Conservation (phyloP, 2,329 filamentous ascomycete species). For the Phaeosphaeriaceae sp. region DNA sequence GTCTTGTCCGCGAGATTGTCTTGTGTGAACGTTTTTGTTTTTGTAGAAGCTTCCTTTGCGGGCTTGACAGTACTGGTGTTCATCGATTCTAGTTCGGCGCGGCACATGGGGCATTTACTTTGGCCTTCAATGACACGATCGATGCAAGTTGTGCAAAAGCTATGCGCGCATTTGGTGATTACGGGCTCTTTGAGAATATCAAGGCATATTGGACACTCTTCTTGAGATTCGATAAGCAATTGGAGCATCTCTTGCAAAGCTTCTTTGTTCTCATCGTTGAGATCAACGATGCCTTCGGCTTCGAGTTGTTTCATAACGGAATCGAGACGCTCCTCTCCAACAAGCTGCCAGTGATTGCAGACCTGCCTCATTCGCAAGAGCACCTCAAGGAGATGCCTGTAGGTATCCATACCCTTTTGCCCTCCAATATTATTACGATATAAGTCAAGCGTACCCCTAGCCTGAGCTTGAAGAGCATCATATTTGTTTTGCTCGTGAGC, state of each 20-base stretch:
- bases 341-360: slow-evolving; percentile 89
- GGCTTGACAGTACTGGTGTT: slow-evolving; percentile 67
- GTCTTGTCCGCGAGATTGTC: slow-evolving; percentile 61
- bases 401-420: slow-evolving; percentile 55
- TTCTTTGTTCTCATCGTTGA: slow-evolving; percentile 74
- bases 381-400: slow-evolving; percentile 79
- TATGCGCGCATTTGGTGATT: slow-evolving; percentile 84
- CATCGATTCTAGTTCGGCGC: slow-evolving; percentile 64
- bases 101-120: slow-evolving; percentile 84
- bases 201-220: slow-evolving; percentile 83
- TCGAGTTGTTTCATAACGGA: slow-evolving; percentile 75
- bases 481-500: slow-evolving; percentile 79
- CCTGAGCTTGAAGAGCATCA: slow-evolving; percentile 72
- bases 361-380: slow-evolving; percentile 82
- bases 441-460: slow-evolving; percentile 71
- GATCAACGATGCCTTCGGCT: slow-evolving; percentile 68
- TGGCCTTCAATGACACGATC: slow-evolving; percentile 75
- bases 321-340: slow-evolving; percentile 71
- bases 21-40: slow-evolving; percentile 23
- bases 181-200: slow-evolving; percentile 74
- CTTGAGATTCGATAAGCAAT: slow-evolving; percentile 77
- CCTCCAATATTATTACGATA: slow-evolving; percentile 58
- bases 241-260: slow-evolving; percentile 78
- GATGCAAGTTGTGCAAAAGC: slow-evolving; percentile 78
- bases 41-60: slow-evolving; percentile 57